Evolutionary conservation across 2,329 filamentous ascomycete genomes (phyloP), one percentile per base, ranked within the genome.

Genomic region (Colletotrichum sublineola): DNA sequence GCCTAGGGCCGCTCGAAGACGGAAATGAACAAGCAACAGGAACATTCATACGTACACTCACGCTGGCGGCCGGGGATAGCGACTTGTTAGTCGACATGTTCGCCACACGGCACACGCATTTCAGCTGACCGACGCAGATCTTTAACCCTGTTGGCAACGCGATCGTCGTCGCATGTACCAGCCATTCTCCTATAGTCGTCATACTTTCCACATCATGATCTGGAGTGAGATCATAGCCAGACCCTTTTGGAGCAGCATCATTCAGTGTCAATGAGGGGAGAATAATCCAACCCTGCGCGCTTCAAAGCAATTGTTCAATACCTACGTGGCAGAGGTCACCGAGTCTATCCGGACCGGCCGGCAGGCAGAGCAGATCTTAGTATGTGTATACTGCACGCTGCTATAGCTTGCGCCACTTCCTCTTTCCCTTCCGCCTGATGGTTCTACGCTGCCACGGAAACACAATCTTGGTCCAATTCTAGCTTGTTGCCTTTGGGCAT

Each of bases 131-230:
- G 60, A 67, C 40, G 69, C 48, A 61, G 60, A 72, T 72, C 69
- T 57, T 65, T 61, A 48, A 69, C 66, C 69, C 48, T 42, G 53
- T 72, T 46, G 42, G 60, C 53, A 31, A 40, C 46, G 48, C 55
- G 66, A 72, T 72, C 69, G 46, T 56, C 69, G 48, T 64, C 48
- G 53, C 40, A 50, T 55, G 53, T 60, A 40, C 55, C 46, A 56
- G 46, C 15, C 55, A 63, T 63, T 40, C 38, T 64, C 50, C 46
- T 53, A 50, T 33, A 55, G 12, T 60, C 66, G 69, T 69, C 69
- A 72, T 60, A 61, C 15, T 60, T 56, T 48, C 44, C 63, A 46
- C 66, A 69, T 72, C 15, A 61, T 69, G 69, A 72, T 64, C 53
- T 42, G n/a, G 55, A 48, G 55, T 61, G 66, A 65, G 60, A 72